Evolutionary conservation across 192 early-diverging fungal species (phyloP), one percentile per base, ranked within the genome.

Genomic region (Neocallimastix lanati): DNA sequence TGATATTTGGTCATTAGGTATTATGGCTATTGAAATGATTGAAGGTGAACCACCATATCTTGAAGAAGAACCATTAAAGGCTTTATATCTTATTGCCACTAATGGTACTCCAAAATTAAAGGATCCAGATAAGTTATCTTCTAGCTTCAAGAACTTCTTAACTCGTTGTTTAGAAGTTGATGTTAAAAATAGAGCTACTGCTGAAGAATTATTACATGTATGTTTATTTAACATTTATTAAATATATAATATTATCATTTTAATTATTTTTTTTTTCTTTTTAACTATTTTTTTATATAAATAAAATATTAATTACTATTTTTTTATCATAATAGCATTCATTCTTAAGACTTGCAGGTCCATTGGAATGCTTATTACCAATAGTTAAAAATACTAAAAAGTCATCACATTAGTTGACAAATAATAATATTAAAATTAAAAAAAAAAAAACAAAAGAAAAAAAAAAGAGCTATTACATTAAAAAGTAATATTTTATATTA

Each of bases 1-100:
- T 21, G 92, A 94, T 82, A 89, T 93, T 80, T 94, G 96, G 96
- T 96, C 95, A 7, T 84, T 96, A 50, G 95, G 96, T 77, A 96
- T 98, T 82, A 98, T 96, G 95, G 94, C 93, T 2, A 96, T 96
- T 78, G 95, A 98, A 84, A 96, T 98, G 96, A 91, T 98, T 80
- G 96, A 98, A 84, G 93, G 93, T 79, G 96, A 98, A 81, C 96
- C 95, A 13, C 96, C 96, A 78, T 98, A 98, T 80, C 83, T 98
- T 81, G 92, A 96, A 80, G 96, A 98, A 85, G 94, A 96, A 82
- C 94, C 96, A 33, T 87, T 98, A 81, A 93, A 94, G 85, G 96
- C 96, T n/a, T 85, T 96, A 78, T 98, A 96, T 78, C 85, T 98
- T 80, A 96, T 98, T 86, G 96, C 95, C 12, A 98, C 95, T 76